These are phyloP conservation scores for Isabelozyma heimii DNA, from an alignment of 805 yeast species.

Conservation along the genomic window DNA sequence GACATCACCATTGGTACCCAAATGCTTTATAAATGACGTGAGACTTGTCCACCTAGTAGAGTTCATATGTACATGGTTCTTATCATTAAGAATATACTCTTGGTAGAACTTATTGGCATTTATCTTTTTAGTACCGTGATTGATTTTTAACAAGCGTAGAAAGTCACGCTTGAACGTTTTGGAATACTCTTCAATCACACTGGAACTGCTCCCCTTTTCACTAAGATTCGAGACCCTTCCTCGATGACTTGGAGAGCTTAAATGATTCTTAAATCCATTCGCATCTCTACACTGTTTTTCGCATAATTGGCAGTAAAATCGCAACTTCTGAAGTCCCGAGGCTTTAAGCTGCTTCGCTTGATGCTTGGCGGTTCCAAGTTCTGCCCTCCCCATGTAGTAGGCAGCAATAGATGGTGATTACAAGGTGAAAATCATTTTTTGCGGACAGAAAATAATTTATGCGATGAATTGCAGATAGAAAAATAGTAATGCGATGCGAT, in stretches of 20 bases:
- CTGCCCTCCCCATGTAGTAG: constrained; percentile 32
- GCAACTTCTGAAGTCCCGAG: constrained; percentile 79
- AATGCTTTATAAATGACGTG: constrained; percentile 60
- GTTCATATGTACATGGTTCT: constrained; percentile 85
- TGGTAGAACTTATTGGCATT: constrained; percentile 87
- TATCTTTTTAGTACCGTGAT: constrained; percentile 79
- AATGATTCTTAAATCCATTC: constrained; percentile 90
- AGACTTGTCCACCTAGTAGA: constrained; percentile 79
- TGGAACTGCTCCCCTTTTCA: constrained; percentile 40
- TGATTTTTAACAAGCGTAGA: constrained; percentile 53
- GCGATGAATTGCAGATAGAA: constrained; percentile 1
- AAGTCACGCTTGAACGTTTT: constrained; percentile 62
- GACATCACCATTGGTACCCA: constrained; percentile 58
- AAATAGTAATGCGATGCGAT: background rate
- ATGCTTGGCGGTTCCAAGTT: constrained; percentile 54
- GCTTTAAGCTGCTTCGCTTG: constrained; percentile 76
- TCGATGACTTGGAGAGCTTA: constrained; percentile 75
- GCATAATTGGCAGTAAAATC: constrained; percentile 89
- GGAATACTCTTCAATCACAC: constrained; percentile 59
- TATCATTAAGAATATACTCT: constrained; percentile 73
- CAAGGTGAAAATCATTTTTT: background rate
- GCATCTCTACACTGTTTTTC: constrained; percentile 93
- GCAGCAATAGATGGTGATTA: no score
- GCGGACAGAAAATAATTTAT: background rate
- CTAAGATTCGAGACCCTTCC: constrained; percentile 43